Conservation (phyloP, 2,329 filamentous ascomycete species). For the Venturia carpophila region DNA sequence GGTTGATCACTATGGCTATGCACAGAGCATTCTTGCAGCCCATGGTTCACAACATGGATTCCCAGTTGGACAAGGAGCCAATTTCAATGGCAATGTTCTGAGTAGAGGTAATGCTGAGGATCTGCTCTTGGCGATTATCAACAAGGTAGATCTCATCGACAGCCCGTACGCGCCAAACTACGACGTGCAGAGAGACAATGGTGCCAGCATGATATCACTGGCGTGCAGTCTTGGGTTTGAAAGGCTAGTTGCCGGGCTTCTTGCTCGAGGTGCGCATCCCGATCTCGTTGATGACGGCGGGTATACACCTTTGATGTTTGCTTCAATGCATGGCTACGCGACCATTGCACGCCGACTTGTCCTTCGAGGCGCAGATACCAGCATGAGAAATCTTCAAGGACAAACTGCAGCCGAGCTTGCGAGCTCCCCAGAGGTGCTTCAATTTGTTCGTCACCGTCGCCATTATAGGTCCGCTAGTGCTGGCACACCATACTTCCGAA, state of each 20-base stretch:
- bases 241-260: conserved; percentile 66
- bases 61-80: conserved; percentile 18
- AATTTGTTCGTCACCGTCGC: conserved; percentile 54
- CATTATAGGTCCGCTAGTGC: conserved; percentile 58
- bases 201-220: conserved; percentile 74
- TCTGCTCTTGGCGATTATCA: conserved; percentile 64
- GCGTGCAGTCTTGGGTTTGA: conserved; percentile 68
- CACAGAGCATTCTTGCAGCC: conserved; percentile 15
- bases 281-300: conserved; percentile 69
- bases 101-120: conserved; percentile 50
- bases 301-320: conserved; percentile 75
- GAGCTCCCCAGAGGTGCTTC: conserved; percentile 55
- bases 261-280: conserved; percentile 70
- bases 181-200: conserved; percentile 57
- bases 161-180: conserved; percentile 59
- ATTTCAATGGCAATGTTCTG: conserved; percentile 22
- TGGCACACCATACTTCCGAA: conserved; percentile 49
- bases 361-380: conserved; percentile 63
- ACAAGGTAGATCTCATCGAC: conserved; percentile 70
- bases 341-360: conserved; percentile 71
- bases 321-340: conserved; percentile 65
- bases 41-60: conserved; percentile 6
- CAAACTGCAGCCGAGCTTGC: conserved; percentile 66
- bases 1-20: conserved; percentile 23
- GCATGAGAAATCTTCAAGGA: conserved; percentile 59